Evolutionary conservation across 169 alveolate genomes (phyloP).

Genomic region (Plasmodium malariae): DNA sequence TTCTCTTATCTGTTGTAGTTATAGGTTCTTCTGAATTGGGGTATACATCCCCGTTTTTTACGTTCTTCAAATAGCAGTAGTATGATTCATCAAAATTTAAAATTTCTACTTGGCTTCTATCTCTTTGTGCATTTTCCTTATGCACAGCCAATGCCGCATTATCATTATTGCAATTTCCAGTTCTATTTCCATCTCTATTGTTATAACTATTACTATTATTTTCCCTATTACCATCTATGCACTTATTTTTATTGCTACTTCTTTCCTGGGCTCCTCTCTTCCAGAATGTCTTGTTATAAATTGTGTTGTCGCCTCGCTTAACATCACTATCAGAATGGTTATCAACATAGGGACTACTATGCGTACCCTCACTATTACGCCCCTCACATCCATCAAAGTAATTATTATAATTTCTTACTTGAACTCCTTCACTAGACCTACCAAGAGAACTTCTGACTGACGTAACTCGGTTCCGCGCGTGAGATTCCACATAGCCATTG

Average conservation of each 20-base stretch:
- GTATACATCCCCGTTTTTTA: slow-evolving; percentile 22
- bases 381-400: no score
- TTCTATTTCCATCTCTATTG: no score
- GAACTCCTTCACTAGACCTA: no score
- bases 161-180: background rate
- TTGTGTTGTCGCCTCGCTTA: no score
- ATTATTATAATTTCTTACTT: no score
- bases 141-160: background rate
- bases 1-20: slow-evolving; percentile 17
- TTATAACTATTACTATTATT: background rate
- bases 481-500: no score
- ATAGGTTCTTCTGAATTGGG: slow-evolving; percentile 70
- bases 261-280: background rate
- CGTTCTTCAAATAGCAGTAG: slow-evolving; percentile 32
- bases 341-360: no score
- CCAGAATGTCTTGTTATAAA: no score
- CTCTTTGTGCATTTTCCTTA: background rate
- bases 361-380: no score
- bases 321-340: no score
- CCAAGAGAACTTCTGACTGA: no score
- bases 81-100: slow-evolving; percentile 27
- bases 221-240: background rate
- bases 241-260: background rate
- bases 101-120: background rate
- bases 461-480: no score